Evolutionary conservation across 1,284 basidiomycete genomes (phyloP).

Genomic region (Marasmius oreades): DNA sequence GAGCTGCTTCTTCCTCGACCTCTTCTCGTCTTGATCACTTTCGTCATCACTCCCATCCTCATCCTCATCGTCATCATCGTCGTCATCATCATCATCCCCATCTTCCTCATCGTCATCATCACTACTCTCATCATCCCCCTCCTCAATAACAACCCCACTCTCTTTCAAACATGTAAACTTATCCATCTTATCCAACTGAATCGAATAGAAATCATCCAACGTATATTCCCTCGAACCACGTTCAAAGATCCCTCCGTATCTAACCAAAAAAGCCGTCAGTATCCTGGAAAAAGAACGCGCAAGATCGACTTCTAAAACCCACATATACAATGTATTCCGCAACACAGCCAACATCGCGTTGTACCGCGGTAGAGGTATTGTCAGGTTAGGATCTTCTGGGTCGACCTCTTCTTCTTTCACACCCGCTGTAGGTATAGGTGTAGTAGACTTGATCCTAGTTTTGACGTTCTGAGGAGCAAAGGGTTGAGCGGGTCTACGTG

Average conservation of each 20-base stretch:
- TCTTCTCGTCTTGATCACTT: slow-evolving; percentile 28
- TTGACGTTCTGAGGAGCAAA: background rate
- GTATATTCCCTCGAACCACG: slow-evolving; percentile 80
- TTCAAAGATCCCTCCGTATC: slow-evolving; percentile 88
- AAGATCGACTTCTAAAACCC: slow-evolving; percentile 21
- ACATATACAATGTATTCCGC: slow-evolving; percentile 86
- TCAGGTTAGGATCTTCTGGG: slow-evolving; percentile 69
- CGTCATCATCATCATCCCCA: slow-evolving; percentile 43
- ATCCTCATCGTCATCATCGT: slow-evolving; percentile 40
- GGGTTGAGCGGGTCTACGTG: background rate
- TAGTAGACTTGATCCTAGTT: background rate
- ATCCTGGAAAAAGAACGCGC: background rate
- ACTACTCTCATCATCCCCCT: slow-evolving; percentile 60
- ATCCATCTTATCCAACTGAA: slow-evolving; percentile 82
- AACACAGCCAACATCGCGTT: slow-evolving; percentile 90
- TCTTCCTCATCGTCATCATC: slow-evolving; percentile 53
- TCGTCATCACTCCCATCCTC: slow-evolving; percentile 24
- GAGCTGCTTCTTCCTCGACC: slow-evolving; percentile 22
- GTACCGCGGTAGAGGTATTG: slow-evolving; percentile 77
- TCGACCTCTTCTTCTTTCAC: slow-evolving; percentile 37
- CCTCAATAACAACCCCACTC: slow-evolving; percentile 58
- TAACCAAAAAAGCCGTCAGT: slow-evolving; percentile 24
- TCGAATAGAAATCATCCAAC: slow-evolving; percentile 76
- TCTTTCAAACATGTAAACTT: slow-evolving; percentile 69
- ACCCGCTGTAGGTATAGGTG: background rate